Evolutionary conservation across 768 basidiomycete genomes (phyloP), one percentile per base, ranked within the genome.

Genomic region (Rhizopogon sp.): DNA sequence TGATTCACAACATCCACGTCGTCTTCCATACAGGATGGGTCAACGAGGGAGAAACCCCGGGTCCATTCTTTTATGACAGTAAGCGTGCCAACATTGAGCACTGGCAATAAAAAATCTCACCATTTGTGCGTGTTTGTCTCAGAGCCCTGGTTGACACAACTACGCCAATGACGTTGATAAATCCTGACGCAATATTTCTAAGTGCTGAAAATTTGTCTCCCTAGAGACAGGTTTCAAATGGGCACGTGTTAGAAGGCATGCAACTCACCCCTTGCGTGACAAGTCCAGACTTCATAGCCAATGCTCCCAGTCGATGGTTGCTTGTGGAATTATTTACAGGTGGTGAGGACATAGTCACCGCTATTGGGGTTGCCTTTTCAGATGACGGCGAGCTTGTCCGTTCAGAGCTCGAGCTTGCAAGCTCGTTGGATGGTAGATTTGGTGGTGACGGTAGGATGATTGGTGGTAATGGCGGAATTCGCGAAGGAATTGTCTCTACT

Each of bases 21-120:
- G n/a, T 66, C 59, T 29, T 64, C 58, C n/a, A 66, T 66, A 44
- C 72, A 75, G 28, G 81, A 81, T 3, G 80, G 77, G 60, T 88
- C 87, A 7, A 78, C 73, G 14, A 88, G 63, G 9, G 65, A 65
- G 16, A 87, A 54, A 35, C 67, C 75, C 42, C 74, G 65, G 59
- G 53, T 61, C 73, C 70, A 78, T 37, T 84, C 85, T 87, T 54
- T 14, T 54, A 51, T 43, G 35, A 50, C n/a, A 3, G 28, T 37
- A 9, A 54, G 22, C 42, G 8, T 25, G 29, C 37, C 11, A 40
- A 49, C 17, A 31, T 43, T 39, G 17, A 41, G 14, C 13, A 22
- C 9, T 14, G 37, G 22, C 11, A 46, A 46, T 25, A 16, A 22
- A 39, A 54, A 53, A 25, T 56, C 72, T 29, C 37, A 73, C 72